These are phyloP conservation scores for Amauroascus verrucosus DNA, from an alignment of 2,329 filamentous ascomycete species.

Conservation along the genomic window DNA sequence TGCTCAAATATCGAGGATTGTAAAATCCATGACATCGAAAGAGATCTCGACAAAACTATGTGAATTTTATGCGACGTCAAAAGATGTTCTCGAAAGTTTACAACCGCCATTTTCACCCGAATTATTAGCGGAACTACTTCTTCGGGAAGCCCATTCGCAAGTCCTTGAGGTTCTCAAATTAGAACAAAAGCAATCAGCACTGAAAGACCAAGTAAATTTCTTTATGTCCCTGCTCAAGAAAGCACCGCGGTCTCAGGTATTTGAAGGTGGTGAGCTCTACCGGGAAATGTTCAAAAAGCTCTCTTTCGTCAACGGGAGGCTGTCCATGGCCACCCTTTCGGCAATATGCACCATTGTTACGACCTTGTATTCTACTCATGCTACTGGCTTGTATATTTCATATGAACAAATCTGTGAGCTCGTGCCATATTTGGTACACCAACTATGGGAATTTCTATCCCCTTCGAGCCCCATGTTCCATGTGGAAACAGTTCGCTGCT, in stretches of 20 bases:
- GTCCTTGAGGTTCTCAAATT: slow-evolving; percentile 26
- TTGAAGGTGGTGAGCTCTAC: slow-evolving; percentile 29
- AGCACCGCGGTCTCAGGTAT: slow-evolving; percentile 28
- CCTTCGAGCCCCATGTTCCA: slow-evolving; percentile 83
- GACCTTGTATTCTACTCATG: slow-evolving; percentile 30
- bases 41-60: slow-evolving; percentile 52
- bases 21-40: slow-evolving; percentile 17
- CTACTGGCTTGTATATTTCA: slow-evolving; percentile 28
- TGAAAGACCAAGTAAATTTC: slow-evolving; percentile 50
- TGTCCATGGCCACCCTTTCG: slow-evolving; percentile 29
- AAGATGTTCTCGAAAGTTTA: slow-evolving; percentile 56
- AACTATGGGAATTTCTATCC: slow-evolving; percentile 71
- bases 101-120: slow-evolving; percentile 49
- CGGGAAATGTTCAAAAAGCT: slow-evolving; percentile 25
- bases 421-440: slow-evolving; percentile 56
- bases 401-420: slow-evolving; percentile 47
- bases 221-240: slow-evolving; percentile 43
- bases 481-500: slow-evolving; percentile 74
- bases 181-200: slow-evolving; percentile 29
- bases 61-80: slow-evolving; percentile 59
- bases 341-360: slow-evolving; percentile 42
- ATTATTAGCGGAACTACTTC: slow-evolving; percentile 51
- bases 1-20: not conserved
- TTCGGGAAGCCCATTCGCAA: slow-evolving; percentile 47
- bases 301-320: slow-evolving; percentile 15